Evolutionary conservation across 148 eudicot species (phyloP), one percentile per base, ranked within the genome.

Genomic region (Dysphania ambrosioides): DNA sequence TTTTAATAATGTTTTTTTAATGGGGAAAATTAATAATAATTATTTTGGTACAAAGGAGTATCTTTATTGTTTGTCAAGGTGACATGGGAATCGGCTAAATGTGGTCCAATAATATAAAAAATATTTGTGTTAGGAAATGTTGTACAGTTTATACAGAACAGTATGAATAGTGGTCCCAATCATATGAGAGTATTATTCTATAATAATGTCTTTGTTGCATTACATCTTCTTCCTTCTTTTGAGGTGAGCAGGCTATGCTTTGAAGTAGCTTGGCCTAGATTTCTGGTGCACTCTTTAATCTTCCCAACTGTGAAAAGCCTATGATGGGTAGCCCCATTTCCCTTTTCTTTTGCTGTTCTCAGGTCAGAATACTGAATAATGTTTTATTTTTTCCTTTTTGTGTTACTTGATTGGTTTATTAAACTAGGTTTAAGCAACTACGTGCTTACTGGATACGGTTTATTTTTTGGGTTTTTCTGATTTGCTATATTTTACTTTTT

Each of bases 241-340:
- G 51, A 79, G 82, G 82, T 74, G 71, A 75, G 75, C 31, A 75
- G 55, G 40, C 69, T 73, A 49, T 68, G 69, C 63, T 68, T 79
- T 79, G 67, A 49, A 72, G 66, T 47, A 6, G 53, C 18, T 47
- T 47, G 5, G 53, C 82, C 82, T 79, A 74, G 82, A 69, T 70
- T 79, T 79, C 66, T 79, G 78, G 75, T 69, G 27, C 58, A 71
- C 27, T 6, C 80, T 71, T 53, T 61, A 70, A 47, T 70, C 62
- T 32, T 10, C 62, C 51, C 3, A 29, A 60, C 58, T 60, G 74
- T 70, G 62, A 60, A 79, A 79, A 79, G 82, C 71, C 75, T 79
- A 79, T 65, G 2, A 41, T 56, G 44, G 38, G 26, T 66, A 78
- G 38, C 53, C 57, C 62, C 18, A 24, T 27, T 62, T 64, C 62